Percentiles rank a stretch among this genome's conserved stretches.
Evolutionary conservation across 2,329 filamentous ascomycete species (phyloP).

Genomic region (Fusarium lateritium): DNA sequence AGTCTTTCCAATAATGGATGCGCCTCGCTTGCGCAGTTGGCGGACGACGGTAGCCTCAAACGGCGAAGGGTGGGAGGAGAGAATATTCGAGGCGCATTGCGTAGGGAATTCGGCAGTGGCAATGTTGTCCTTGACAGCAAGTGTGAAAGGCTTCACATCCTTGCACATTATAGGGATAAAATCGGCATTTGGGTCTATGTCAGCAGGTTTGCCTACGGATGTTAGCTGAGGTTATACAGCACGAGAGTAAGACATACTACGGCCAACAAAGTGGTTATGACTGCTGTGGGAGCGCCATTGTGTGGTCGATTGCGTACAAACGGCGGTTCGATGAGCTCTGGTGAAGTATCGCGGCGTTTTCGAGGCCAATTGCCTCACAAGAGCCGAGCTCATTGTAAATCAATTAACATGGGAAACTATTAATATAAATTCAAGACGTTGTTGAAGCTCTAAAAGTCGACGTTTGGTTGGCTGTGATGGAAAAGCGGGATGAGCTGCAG

Average conservation of each 20-base stretch:
- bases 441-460: slow-evolving; percentile 2
- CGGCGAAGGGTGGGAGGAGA: slow-evolving; percentile 79
- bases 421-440: slow-evolving; percentile 12
- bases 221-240: slow-evolving; percentile 17
- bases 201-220: slow-evolving; percentile 27
- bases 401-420: slow-evolving; percentile 44
- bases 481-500: slow-evolving; percentile 36
- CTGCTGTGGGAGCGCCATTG: slow-evolving; percentile 51
- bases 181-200: slow-evolving; percentile 3
- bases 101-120: slow-evolving; percentile 76
- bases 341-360: not conserved
- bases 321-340: not conserved
- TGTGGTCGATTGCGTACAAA: slow-evolving; percentile 19
- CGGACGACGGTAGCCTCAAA: slow-evolving; percentile 86
- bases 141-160: slow-evolving; percentile 55
- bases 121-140: slow-evolving; percentile 86
- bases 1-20: slow-evolving; percentile 80
- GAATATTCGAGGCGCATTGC: slow-evolving; percentile 85
- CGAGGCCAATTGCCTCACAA: slow-evolving; percentile 46
- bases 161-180: slow-evolving; percentile 36
- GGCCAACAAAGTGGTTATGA: slow-evolving; percentile 57
- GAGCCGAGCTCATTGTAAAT: slow-evolving; percentile 53
- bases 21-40: slow-evolving; percentile 74
- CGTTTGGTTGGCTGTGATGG: slow-evolving; percentile 7
- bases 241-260: slow-evolving; percentile 45